Conservation (phyloP, 371 early-diverging fungal genomes). For the Haplosporangium sp. region DNA sequence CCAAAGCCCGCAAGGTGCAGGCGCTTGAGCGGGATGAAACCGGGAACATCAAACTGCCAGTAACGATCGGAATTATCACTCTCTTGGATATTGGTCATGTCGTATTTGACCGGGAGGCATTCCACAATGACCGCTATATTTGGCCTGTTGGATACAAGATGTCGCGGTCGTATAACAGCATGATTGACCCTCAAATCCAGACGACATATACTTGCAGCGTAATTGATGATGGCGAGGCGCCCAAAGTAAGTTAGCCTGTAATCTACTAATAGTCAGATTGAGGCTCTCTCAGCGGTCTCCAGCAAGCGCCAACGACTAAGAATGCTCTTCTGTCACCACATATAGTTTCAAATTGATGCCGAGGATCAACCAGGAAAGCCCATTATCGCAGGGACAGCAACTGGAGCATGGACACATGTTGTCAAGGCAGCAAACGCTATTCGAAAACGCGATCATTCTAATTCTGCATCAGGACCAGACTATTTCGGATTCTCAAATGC, state of each 20-base stretch:
- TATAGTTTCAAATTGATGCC: conserved; percentile 80
- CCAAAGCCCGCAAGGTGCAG: conserved; percentile 62
- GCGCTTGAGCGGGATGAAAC: conserved; percentile 72
- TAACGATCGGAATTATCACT: conserved; percentile 85
- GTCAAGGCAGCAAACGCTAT: conserved; percentile 82
- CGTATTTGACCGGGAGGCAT: conserved; percentile 82
- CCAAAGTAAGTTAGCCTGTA: conserved; percentile 56
- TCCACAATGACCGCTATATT: conserved; percentile 93
- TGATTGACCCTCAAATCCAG: conserved; percentile 75
- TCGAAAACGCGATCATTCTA: conserved; percentile 80
- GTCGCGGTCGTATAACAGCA: conserved; percentile 78
- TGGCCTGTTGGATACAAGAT: conserved; percentile 88
- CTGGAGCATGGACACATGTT: conserved; percentile 92
- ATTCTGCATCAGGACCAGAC: conserved; percentile 91
- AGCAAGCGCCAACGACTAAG: conserved; percentile 62
- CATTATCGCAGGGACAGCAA: conserved; percentile 81
- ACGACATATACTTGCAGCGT: conserved; percentile 85
- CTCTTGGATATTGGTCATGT: conserved; percentile 81
- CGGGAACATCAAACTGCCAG: conserved; percentile 83
- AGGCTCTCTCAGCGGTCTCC: background rate
- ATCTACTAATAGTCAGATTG: too few relatives aligned
- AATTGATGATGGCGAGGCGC: conserved; percentile 84
- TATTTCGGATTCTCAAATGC: conserved; percentile 92
- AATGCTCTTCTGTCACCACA: conserved; percentile 60
- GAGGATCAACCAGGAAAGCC: conserved; percentile 74